Evolutionary conservation across 495 filamentous ascomycete genomes (phyloP).

Genomic region (Xylaria grammica): DNA sequence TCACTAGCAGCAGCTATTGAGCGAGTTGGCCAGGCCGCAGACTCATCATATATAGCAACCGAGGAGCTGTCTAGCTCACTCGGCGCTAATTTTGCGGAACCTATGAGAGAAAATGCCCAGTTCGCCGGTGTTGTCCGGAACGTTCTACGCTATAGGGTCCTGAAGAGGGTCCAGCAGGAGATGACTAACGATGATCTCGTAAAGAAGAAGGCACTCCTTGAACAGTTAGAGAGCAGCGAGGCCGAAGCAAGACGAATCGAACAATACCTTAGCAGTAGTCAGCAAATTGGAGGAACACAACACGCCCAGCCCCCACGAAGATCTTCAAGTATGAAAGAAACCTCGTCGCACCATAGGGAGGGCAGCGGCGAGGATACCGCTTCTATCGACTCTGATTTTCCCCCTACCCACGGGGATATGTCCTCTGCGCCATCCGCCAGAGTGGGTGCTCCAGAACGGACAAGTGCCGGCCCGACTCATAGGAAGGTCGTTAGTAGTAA

Average conservation of each 20-base stretch:
- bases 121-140: slow-evolving; percentile 92
- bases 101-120: slow-evolving; percentile 95
- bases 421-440: slow-evolving; percentile 64
- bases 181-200: slow-evolving; percentile 91
- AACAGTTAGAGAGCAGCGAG: slow-evolving; percentile 87
- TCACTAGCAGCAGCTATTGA: slow-evolving; percentile 94
- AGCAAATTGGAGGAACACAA: slow-evolving; percentile 47
- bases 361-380: slow-evolving; percentile 69
- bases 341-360: slow-evolving; percentile 56
- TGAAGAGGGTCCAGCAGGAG: slow-evolving; percentile 95
- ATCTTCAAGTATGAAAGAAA: slow-evolving; percentile 62
- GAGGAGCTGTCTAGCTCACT: slow-evolving; percentile 85
- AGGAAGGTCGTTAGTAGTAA: slow-evolving; percentile 77
- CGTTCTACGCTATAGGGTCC: slow-evolving; percentile 83
- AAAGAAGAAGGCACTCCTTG: slow-evolving; percentile 78
- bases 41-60: slow-evolving; percentile 94
- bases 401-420: slow-evolving; percentile 79
- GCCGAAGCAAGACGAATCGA: slow-evolving; percentile 90
- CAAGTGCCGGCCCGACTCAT: slow-evolving; percentile 53
- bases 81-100: slow-evolving; percentile 90
- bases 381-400: slow-evolving; percentile 93
- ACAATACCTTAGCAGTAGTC: slow-evolving; percentile 78
- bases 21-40: slow-evolving; percentile 89
- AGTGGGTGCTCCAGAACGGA: slow-evolving; percentile 57
- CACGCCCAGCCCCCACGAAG: slow-evolving; percentile 62